A percentile compares a stretch with the other conserved stretches of the same genome.
phyloP scores from a whole-genome alignment of 2,329 filamentous ascomycete species.

The Scytalidium lignicola region DNA sequence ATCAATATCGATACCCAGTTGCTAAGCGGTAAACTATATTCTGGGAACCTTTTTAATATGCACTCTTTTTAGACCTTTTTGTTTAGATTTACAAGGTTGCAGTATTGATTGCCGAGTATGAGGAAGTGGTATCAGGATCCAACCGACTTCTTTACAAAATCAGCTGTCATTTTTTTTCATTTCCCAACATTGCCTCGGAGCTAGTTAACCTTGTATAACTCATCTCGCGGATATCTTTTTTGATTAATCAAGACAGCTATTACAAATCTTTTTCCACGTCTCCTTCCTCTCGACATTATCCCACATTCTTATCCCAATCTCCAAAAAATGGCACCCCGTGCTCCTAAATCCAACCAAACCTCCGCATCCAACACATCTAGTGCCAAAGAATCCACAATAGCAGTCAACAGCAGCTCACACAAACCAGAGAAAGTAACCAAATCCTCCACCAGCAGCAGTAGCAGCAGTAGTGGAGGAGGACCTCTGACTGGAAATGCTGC shows the following conservation, averaged over 20 bases:
- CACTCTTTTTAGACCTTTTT: no score
- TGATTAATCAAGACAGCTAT: no score
- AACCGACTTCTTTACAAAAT: no score
- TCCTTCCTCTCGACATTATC: no score
- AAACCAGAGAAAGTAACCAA: background rate
- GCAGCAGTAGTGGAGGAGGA: constrained; percentile 1
- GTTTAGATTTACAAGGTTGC: background rate
- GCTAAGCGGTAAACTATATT: background rate
- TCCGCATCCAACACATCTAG: constrained; percentile 8
- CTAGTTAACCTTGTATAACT: no score
- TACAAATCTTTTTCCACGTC: no score
- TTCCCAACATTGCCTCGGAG: no score
- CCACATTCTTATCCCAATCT: background rate
- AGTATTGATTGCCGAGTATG: no score
- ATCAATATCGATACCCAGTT: background rate
- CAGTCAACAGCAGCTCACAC: background rate
- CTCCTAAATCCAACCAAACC: constrained; percentile 11
- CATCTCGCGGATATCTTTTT: no score
- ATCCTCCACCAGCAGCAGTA: background rate
- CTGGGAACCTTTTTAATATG: background rate
- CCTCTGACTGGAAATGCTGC: constrained; percentile 27
- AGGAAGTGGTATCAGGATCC: no score
- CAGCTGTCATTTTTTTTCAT: no score
- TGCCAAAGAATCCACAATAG: constrained; percentile 1
- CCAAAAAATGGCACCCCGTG: constrained; percentile 15